Base-by-base conservation (phyloP, 1,139 yeast species). In the Hyphopichia wangnamkhiaoensis region DNA sequence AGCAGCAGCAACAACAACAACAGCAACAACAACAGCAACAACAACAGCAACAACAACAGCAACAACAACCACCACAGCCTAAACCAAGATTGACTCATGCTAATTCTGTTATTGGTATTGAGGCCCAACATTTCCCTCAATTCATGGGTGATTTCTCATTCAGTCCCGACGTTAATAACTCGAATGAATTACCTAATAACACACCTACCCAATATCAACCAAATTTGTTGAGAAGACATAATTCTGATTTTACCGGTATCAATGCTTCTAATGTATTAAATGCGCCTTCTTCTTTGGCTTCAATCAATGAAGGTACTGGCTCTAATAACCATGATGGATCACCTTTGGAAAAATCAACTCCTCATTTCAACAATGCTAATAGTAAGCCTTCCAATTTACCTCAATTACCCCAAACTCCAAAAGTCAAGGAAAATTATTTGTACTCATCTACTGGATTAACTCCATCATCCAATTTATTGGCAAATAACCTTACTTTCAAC, bases 371-470 rank as follows among this genome's bases (percentile, higher is more conserved):
- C 8, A 25, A 24, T 16, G 8, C 24, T 21, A 15, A 21, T 19
- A 14, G 25, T 33, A 38, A 43, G 27, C 32, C 20, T 18, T 35
- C 37, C 33, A 31, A 17, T 15, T 25, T 38, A 33, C 37, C 24
- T 24, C 49, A 40, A 21, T 42, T 53, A 31, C 74, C 74, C 2
- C 70, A 63, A 42, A 69, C 75, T 8, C 74, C 75, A 5, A 62
- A 60, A 42, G 48, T 45, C 30, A 66, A 61, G 40, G 72, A 68
- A 15, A 59, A 59, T 47, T 65, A 58, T 39, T 44, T 57, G 31
- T 55, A 58, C 37, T 48, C 62, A 15, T 49, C 59, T 16, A 61
- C 62, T 10, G 72, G 73, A 1, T 53, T 65, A 30, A 68, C 74
- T 3, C 74, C 74, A 4, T 34, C 37, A 9, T 29, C 33, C 2